Base-by-base conservation (phyloP, 495 filamentous ascomycete genomes). In the Tuber aestivum region DNA sequence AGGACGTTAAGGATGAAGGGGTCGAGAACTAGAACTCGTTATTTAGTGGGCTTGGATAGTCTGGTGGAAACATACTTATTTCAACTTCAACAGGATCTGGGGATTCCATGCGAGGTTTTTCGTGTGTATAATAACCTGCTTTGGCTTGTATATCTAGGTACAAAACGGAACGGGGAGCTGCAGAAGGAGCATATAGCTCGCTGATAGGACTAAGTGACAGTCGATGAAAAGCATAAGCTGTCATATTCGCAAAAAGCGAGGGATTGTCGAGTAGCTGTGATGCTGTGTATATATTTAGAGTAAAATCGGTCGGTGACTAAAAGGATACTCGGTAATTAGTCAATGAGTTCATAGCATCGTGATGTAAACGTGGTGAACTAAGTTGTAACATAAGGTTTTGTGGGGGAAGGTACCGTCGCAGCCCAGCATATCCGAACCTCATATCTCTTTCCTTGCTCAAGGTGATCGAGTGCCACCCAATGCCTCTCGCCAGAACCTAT, bases 361-460 rank as follows among this genome's bases (percentile, higher is more conserved):
- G 72, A 45, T 41, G 27, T 27, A 65, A 65, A 35, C 56, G 42
- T 50, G 41, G 71, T 27, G 37, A 70, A 45, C n/a, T 69, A 37
- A 69, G 76, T 38, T 73, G 27, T 35, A 23, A 68, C 14, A 70
- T 68, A 37, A 27, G 41, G 65, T 69, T 61, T 56, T 72, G 45
- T 73, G 70, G 68, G 35, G 69, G 71, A 44, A 75, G 35, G 87
- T 88, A 97, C 95, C 42, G 91, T 96, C 68, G 95, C 95, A 77
- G 92, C 86, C 95, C 95, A 99, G 85, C 95, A 99, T 76, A 97
- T 87, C 37, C 95, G 89, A 44, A 97, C 89, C 86, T 99, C 95
- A 86, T 98, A 97, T 76, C 94, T 89, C 80, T 92, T 91, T 16
- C 89, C 88, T 32, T 89, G 87, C 32, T 83, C 87, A 71, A 99